Conservation (phyloP, 208 protist species). For the Giardia duodenalis region DNA sequence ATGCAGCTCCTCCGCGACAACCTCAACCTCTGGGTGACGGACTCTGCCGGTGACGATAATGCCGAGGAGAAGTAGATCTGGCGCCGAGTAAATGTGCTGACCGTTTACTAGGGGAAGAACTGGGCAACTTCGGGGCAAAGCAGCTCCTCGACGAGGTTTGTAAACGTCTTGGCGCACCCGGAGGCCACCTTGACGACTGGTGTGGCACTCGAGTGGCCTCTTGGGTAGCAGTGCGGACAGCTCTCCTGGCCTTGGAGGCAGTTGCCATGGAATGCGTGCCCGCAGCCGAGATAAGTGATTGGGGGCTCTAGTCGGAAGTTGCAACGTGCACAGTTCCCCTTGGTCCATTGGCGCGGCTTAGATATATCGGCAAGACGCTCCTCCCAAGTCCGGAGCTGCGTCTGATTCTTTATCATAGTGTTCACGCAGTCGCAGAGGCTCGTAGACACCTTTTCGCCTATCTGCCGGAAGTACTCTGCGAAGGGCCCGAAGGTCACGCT, state of each 20-base stretch:
- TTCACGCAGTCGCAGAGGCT: background rate
- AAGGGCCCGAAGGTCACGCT: background rate
- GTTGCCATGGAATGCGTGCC: background rate
- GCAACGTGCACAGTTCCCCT: background rate
- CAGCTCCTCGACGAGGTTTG: no score
- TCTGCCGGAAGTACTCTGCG: background rate
- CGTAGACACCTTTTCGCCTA: background rate
- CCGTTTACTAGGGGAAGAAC: background rate
- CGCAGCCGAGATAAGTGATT: background rate
- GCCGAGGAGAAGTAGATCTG: constrained; percentile 12
- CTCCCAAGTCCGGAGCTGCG: background rate
- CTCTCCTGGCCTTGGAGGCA: no score
- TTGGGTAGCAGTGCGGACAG: no score
- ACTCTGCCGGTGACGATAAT: background rate
- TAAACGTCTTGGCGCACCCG: no score
- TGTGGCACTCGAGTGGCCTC: no score
- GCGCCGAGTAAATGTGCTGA: background rate
- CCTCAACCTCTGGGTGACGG: constrained; percentile 82
- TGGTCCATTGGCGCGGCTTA: background rate
- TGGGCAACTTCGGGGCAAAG: no score
- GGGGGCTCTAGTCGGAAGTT: background rate
- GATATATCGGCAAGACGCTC: background rate
- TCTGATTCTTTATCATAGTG: background rate
- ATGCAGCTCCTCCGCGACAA: constrained; percentile 95
- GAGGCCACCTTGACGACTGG: no score